Evolutionary conservation across 192 early-diverging fungal species (phyloP).

Genomic region (Coemansia sp.): DNA sequence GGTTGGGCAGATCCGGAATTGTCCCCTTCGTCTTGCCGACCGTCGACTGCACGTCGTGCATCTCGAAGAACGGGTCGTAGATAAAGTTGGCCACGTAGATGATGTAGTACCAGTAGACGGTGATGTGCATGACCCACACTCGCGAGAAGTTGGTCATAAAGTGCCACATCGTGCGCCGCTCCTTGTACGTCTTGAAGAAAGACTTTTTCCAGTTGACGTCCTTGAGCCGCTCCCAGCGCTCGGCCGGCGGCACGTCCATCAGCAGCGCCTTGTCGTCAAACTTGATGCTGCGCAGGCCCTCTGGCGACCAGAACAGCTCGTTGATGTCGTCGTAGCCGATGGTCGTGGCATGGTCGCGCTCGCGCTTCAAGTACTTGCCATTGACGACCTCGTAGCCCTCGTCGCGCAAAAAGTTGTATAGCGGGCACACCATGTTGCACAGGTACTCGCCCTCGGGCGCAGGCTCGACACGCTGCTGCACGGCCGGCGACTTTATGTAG

Average conservation of each 20-base stretch:
- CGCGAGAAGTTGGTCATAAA: constrained; percentile 77
- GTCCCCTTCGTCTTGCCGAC: constrained; percentile 37
- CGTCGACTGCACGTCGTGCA: constrained; percentile 41
- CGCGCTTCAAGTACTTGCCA: constrained; percentile 65
- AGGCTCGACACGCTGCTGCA: constrained; percentile 49
- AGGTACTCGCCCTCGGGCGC: constrained; percentile 66
- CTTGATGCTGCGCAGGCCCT: constrained; percentile 54
- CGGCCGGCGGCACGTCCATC: constrained; percentile 54
- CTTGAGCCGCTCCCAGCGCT: constrained; percentile 58
- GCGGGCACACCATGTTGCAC: constrained; percentile 59
- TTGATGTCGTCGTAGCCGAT: constrained; percentile 84
- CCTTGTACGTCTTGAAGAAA: constrained; percentile 77
- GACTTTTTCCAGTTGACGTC: constrained; percentile 64
- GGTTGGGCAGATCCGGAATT: constrained; percentile 28
- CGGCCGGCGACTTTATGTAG: constrained; percentile 50
- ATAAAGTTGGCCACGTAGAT: constrained; percentile 63
- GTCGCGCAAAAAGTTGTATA: constrained; percentile 69
- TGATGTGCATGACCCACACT: constrained; percentile 80
- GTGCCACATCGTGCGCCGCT: constrained; percentile 79
- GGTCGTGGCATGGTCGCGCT: constrained; percentile 66
- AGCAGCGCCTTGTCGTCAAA: constrained; percentile 56
- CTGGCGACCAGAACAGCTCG: constrained; percentile 74
- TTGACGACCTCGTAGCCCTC: constrained; percentile 66
- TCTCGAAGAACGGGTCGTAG: constrained; percentile 53
- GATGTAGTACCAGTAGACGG: constrained; percentile 74